Percentiles rank a stretch among this genome's conserved stretches.
phyloP scores from a whole-genome alignment of 495 filamentous ascomycete species.

The Saxophila tyrrhenica region DNA sequence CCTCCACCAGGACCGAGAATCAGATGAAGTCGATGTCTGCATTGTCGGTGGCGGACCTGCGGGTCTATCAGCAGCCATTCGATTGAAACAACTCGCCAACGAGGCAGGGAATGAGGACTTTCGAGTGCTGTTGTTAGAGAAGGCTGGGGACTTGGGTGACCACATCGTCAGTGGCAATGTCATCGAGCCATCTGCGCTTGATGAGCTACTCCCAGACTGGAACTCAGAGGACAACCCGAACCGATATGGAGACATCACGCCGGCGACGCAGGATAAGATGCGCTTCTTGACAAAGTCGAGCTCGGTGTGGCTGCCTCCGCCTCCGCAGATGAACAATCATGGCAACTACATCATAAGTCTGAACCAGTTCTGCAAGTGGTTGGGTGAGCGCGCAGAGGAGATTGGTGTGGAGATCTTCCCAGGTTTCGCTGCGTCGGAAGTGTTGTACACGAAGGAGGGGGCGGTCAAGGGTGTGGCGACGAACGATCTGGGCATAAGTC shows the following conservation, averaged over 20 bases:
- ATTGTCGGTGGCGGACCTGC: constrained; percentile 94
- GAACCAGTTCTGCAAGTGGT: constrained; percentile 89
- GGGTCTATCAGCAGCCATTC: constrained; percentile 84
- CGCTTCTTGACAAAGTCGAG: constrained; percentile 80
- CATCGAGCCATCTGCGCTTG: constrained; percentile 76
- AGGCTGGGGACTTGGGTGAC: constrained; percentile 87
- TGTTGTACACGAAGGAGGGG: constrained; percentile 77
- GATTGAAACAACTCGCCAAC: constrained; percentile 89
- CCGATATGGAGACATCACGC: constrained; percentile 72
- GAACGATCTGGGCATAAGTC: constrained; percentile 78
- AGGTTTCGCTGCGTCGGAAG: constrained; percentile 87
- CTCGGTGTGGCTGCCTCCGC: constrained; percentile 68
- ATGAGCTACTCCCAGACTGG: constrained; percentile 93
- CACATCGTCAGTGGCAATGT: constrained; percentile 96
- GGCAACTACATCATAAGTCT: constrained; percentile 96
- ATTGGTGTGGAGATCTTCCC: constrained; percentile 97
- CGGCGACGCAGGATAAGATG: constrained; percentile 77
- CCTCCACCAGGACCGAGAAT: constrained; percentile 54
- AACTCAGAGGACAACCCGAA: constrained; percentile 72
- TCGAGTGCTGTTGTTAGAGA: constrained; percentile 83
- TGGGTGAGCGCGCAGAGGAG: constrained; percentile 90
- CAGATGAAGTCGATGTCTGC: constrained; percentile 88
- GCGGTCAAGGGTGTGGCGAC: constrained; percentile 91
- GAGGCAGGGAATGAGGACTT: constrained; percentile 95
- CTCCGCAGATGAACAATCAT: constrained; percentile 96